These are phyloP conservation scores for Dysphania ambrosioides DNA, from an alignment of 148 eudicot genomes.

Conservation along the genomic window DNA sequence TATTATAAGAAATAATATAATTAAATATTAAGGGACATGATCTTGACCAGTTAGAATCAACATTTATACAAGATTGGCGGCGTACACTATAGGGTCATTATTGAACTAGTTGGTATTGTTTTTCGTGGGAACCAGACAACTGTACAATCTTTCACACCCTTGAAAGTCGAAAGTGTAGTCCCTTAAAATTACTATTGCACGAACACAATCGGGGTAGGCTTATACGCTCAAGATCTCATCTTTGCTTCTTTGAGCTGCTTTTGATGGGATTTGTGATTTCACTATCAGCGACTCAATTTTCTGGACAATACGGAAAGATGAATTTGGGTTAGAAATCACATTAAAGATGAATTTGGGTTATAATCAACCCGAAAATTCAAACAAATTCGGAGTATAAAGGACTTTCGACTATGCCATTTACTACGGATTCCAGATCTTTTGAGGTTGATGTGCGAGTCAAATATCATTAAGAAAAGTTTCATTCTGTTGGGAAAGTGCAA, in stretches of 20 bases:
- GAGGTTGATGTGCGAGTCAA: not conserved
- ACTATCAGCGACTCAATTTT: conserved; percentile 65
- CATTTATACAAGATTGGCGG: too few species aligned
- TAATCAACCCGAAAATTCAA: not conserved
- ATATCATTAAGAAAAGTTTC: not conserved
- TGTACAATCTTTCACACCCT: too few species aligned
- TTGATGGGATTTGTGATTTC: conserved; percentile 37
- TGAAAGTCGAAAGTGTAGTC: too few species aligned
- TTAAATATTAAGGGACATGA: too few species aligned
- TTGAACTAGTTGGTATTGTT: too few species aligned
- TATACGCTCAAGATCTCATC: not conserved
- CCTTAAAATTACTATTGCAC: not conserved
- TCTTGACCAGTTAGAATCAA: too few species aligned
- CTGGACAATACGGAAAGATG: conserved; percentile 36
- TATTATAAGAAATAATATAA: too few species aligned
- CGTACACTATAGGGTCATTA: too few species aligned
- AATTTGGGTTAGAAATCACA: conserved; percentile 3
- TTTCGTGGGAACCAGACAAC: too few species aligned
- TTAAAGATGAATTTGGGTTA: not conserved
- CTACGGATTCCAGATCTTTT: not conserved
- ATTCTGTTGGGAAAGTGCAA: not conserved
- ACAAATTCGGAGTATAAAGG: not conserved
- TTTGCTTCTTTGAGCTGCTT: conserved; percentile 8
- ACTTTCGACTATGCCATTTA: not conserved
- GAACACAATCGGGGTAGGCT: not conserved